These are phyloP conservation scores for Amaranthus hypochondriacus DNA, from an alignment of 148 eudicot genomes.

Conservation along the genomic window DNA sequence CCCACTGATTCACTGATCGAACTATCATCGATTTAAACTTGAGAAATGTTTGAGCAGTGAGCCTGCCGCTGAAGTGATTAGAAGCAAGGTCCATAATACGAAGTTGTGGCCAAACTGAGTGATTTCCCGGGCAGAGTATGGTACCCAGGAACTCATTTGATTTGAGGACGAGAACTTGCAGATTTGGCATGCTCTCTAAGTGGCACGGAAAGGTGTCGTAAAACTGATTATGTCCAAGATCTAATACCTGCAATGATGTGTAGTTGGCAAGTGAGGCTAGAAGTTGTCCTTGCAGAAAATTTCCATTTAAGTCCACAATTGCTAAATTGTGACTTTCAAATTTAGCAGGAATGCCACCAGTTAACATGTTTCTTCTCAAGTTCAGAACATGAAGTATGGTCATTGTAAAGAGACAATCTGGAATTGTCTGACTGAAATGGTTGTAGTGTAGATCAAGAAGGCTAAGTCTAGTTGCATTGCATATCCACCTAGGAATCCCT, in stretches of 20 bases:
- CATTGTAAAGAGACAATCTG: constrained; percentile 9
- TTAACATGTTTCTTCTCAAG: constrained; percentile 13
- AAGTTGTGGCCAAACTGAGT: constrained; percentile 27
- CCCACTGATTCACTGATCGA: no score
- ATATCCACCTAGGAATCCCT: constrained; percentile 11
- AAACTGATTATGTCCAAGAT: constrained; percentile 41
- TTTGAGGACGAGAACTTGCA: constrained; percentile 48
- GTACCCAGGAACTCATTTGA: constrained; percentile 40
- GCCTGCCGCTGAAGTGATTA: constrained; percentile 32
- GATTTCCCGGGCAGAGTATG: constrained; percentile 1
- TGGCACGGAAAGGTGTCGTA: constrained; percentile 43
- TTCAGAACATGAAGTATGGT: neutral
- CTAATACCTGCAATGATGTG: constrained; percentile 25
- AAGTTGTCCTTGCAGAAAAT: constrained; percentile 36
- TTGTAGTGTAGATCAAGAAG: constrained; percentile 18
- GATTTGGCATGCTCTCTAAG: constrained; percentile 22
- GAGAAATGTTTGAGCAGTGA: constrained; percentile 6
- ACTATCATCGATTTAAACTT: constrained; percentile 24
- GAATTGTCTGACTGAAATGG: constrained; percentile 11
- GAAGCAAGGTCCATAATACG: constrained; percentile 49
- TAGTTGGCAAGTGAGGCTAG: constrained; percentile 51
- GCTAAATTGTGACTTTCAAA: no score
- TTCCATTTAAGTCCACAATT: constrained; percentile 17
- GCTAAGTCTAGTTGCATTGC: neutral
- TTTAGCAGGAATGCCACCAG: no score